phyloP scores from a whole-genome alignment of 106 monocot species.

The Dendrobium officinale region DNA sequence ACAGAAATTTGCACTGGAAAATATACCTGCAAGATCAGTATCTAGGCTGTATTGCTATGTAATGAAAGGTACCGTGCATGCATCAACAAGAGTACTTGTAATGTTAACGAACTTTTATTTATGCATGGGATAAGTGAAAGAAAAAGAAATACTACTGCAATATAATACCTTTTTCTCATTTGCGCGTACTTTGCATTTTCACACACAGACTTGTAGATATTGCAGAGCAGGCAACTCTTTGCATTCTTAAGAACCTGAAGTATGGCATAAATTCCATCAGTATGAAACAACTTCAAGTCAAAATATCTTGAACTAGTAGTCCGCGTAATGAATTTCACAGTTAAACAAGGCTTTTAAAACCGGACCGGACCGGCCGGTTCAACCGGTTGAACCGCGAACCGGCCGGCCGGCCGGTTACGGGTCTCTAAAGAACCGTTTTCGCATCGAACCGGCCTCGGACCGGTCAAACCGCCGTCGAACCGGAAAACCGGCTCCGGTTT shows the following conservation, averaged over 20 bases:
- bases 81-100: not conserved
- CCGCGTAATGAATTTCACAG: not conserved
- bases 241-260: constrained; percentile 85
- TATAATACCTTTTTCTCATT: constrained; percentile 74
- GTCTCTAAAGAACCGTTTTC: no score
- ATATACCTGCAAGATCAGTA: no score
- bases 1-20: no score
- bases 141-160: constrained; percentile 6
- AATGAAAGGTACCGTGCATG: not conserved
- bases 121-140: not conserved
- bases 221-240: constrained; percentile 83
- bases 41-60: no score
- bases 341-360: no score
- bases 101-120: not conserved
- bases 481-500: no score
- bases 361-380: no score
- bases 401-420: no score
- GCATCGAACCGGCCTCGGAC: no score
- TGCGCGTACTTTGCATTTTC: constrained; percentile 72
- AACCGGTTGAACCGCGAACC: no score
- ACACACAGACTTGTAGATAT: constrained; percentile 78
- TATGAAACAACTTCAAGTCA: not conserved
- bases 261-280: not conserved
- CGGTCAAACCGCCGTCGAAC: no score
- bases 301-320: not conserved